These are phyloP conservation scores for Paracoccidioides brasiliensis DNA, from an alignment of 2,329 filamentous ascomycete genomes.

Conservation along the genomic window DNA sequence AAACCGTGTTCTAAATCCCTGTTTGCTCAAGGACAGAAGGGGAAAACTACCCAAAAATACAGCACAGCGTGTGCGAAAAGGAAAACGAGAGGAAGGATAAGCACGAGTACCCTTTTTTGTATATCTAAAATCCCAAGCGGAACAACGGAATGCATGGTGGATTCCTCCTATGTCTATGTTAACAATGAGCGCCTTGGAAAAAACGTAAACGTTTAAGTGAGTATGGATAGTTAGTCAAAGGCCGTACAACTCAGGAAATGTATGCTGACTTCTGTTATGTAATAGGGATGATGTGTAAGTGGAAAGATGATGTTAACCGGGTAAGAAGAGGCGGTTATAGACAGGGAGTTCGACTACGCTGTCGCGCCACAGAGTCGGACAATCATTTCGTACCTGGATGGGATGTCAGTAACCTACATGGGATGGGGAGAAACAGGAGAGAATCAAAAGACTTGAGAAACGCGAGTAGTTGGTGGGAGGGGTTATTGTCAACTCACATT, in stretches of 20 bases:
- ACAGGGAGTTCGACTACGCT: constrained; percentile 12
- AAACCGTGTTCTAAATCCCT: no score
- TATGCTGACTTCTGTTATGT: neutral
- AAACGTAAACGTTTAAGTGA: neutral
- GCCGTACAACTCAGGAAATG: no score
- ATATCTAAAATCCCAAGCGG: no score
- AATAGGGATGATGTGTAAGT: neutral
- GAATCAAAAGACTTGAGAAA: neutral
- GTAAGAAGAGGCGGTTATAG: neutral
- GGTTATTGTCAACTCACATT: constrained; percentile 44
- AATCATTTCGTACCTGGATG: constrained; percentile 23
- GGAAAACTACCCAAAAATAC: no score
- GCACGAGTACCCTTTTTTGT: no score
- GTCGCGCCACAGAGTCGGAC: constrained; percentile 24
- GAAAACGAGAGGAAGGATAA: no score
- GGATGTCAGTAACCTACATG: constrained; percentile 6
- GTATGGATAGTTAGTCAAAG: neutral
- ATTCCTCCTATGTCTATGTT: no score
- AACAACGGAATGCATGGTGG: no score
- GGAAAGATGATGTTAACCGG: neutral
- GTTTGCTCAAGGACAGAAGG: no score
- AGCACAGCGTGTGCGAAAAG: no score
- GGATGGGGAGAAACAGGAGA: neutral
- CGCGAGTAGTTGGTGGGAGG: neutral
- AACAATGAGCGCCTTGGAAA: neutral